Evolutionary conservation across 495 filamentous ascomycete species (phyloP).

Genomic region (Hypoxylon trugodes): DNA sequence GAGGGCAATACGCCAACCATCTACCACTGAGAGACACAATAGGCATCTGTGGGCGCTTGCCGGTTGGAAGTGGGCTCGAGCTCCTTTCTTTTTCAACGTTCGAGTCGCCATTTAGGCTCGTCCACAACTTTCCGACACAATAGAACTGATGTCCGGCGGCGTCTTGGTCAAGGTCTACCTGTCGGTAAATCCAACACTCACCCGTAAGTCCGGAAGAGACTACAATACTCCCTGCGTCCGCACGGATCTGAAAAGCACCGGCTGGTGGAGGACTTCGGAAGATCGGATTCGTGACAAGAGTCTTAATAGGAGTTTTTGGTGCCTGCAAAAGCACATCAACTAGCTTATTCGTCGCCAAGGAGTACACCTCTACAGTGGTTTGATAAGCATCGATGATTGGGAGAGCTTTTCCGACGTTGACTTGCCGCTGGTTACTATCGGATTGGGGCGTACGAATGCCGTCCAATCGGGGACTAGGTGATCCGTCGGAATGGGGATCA

Average conservation of each 20-base stretch:
- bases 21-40: constrained; percentile 79
- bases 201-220: constrained; percentile 83
- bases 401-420: constrained; percentile 23
- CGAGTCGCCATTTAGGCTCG: constrained; percentile 69
- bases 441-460: constrained; percentile 44
- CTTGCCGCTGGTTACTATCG: constrained; percentile 37
- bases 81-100: constrained; percentile 56
- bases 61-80: constrained; percentile 46
- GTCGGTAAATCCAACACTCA: constrained; percentile 80
- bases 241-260: constrained; percentile 75
- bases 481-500: constrained; percentile 50
- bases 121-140: constrained; percentile 86
- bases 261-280: constrained; percentile 69
- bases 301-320: constrained; percentile 55
- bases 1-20: constrained; percentile 88
- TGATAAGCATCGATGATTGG: constrained; percentile 69
- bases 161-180: constrained; percentile 45
- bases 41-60: constrained; percentile 61
- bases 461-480: constrained; percentile 50
- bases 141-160: constrained; percentile 57
- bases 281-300: constrained; percentile 59
- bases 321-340: constrained; percentile 73
- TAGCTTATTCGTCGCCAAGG: constrained; percentile 71
- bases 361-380: constrained; percentile 87
- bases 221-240: constrained; percentile 70